A percentile compares a stretch with the other conserved stretches of the same genome.
Conservation (phyloP, 257 asterid species). For the Jasminum sambac region DNA sequence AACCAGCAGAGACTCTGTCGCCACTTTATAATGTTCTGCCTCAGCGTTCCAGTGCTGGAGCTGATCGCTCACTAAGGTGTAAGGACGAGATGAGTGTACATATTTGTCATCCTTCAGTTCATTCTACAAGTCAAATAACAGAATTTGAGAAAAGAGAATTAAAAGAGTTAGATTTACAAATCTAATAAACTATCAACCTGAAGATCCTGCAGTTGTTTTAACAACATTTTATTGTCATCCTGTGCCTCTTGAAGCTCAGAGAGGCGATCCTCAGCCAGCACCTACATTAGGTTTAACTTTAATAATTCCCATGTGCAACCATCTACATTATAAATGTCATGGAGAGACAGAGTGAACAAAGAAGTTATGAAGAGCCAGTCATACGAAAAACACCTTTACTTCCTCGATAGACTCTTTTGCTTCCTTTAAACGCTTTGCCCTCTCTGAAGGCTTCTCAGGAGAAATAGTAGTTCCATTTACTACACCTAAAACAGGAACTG, state of each 20-base stretch:
- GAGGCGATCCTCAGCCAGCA: slow-evolving; percentile 79
- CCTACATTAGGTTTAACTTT: slow-evolving; percentile 48
- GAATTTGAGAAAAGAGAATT: background rate
- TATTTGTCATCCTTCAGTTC: slow-evolving; percentile 79
- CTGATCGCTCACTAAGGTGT: slow-evolving; percentile 76
- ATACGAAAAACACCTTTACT: slow-evolving; percentile 56
- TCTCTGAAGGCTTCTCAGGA: slow-evolving; percentile 75
- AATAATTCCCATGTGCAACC: slow-evolving; percentile 18
- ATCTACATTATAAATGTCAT: slow-evolving; percentile 2
- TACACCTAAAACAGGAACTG: slow-evolving; percentile 52
- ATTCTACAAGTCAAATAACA: slow-evolving; percentile 39
- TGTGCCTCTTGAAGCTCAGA: slow-evolving; percentile 85
- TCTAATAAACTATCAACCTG: slow-evolving; percentile 52
- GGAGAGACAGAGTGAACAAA: slow-evolving; percentile 21
- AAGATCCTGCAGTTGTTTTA: slow-evolving; percentile 90
- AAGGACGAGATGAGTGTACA: slow-evolving; percentile 73
- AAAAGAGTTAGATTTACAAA: background rate
- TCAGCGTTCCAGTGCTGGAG: slow-evolving; percentile 86
- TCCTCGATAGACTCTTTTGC: slow-evolving; percentile 79
- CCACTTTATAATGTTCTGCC: slow-evolving; percentile 69
- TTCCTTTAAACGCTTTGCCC: slow-evolving; percentile 65
- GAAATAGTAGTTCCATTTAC: slow-evolving; percentile 67
- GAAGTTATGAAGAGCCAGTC: slow-evolving; percentile 19
- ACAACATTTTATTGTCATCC: slow-evolving; percentile 70
- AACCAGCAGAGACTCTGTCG: slow-evolving; percentile 83